Conservation (phyloP, 2,329 filamentous ascomycete species). For the Trichoderma pleuroti region DNA sequence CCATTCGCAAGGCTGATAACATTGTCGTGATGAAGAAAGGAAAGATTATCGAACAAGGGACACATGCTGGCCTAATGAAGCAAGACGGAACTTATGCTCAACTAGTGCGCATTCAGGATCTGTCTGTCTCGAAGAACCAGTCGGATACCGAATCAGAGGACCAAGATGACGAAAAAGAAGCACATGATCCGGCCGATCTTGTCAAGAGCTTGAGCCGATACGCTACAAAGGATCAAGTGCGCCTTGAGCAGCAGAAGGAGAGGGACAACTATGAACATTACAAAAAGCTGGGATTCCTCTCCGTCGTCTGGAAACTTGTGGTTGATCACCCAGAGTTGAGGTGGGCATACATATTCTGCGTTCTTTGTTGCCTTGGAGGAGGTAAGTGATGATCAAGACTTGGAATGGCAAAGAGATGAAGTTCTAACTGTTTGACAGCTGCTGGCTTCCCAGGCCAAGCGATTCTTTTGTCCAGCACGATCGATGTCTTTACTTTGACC, state of each 20-base stretch:
- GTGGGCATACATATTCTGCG: constrained; percentile 35
- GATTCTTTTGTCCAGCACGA: constrained; percentile 40
- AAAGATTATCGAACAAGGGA: constrained; percentile 54
- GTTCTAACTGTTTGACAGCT: constrained; percentile 22
- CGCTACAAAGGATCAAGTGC: constrained; percentile 29
- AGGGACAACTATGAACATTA: constrained; percentile 33
- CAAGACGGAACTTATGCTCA: constrained; percentile 47
- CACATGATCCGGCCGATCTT: constrained; percentile 23
- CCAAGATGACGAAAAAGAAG: constrained; percentile 23
- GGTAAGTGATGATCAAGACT: constrained; percentile 21
- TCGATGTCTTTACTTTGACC: constrained; percentile 39
- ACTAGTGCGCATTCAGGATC: constrained; percentile 44
- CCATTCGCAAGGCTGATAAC: constrained; percentile 57
- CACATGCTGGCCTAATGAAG: constrained; percentile 49
- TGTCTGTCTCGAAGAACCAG: constrained; percentile 29
- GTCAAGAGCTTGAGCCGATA: constrained; percentile 33
- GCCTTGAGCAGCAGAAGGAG: constrained; percentile 34
- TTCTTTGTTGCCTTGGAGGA: constrained; percentile 30
- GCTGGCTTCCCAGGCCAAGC: constrained; percentile 43
- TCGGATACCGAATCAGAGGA: constrained; percentile 26
- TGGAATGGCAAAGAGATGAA: background rate
- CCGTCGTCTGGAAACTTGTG: constrained; percentile 34
- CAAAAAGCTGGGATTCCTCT: constrained; percentile 33
- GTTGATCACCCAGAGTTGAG: constrained; percentile 37
- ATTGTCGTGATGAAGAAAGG: constrained; percentile 61